Base-by-base conservation (phyloP, 1,284 basidiomycete species). In the Ustilago tritici region DNA sequence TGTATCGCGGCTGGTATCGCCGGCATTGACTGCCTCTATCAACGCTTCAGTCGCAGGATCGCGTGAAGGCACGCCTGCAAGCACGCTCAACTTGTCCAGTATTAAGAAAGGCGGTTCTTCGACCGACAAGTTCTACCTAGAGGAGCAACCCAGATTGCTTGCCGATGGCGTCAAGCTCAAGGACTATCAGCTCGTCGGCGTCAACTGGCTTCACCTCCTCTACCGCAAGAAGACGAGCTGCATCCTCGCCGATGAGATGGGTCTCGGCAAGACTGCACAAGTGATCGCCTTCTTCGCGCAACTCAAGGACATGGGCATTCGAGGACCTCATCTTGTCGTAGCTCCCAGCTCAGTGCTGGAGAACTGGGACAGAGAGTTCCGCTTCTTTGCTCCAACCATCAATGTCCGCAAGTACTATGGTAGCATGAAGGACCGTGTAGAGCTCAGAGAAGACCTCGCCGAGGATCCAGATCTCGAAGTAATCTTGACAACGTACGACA, bases 301-400 rank as follows among this genome's bases (percentile, higher is more conserved):
- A 79, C 89, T 98, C 66, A 95, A 94, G 85, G 92, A 94, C 80
- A 89, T 88, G 61, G 92, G 92, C 14, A 90, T 89, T 57, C 95
- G 62, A 10, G 81, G 96, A 0, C 95, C 95, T 19, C 95, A 98
- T 87, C 91, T 99, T 38, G 90, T 99, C 65, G 91, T 99, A 73
- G 97, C 98, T 7, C 83, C 82, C 15, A 95, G 95, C 1, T 99
- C 96, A 3, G 98, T 95, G 0, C 88, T 99, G 28, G 97, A 99
- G 87, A 99, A 99, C 84, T 99, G 97, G 97, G 93, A 93, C 85
- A 91, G 97, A 75, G 97, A 99, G 87, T 98, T 99, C 84, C 90
- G 91, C 43, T 91, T 91, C 52, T 99, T 99, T 82, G 93, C 93
- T 1, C 95, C 95, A 0, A 75, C 83, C 2, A 92, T 99, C 85